Evolutionary conservation across 1,139 yeast genomes (phyloP), one percentile per base, ranked within the genome.

Genomic region (Magnusiomyces paraingens): DNA sequence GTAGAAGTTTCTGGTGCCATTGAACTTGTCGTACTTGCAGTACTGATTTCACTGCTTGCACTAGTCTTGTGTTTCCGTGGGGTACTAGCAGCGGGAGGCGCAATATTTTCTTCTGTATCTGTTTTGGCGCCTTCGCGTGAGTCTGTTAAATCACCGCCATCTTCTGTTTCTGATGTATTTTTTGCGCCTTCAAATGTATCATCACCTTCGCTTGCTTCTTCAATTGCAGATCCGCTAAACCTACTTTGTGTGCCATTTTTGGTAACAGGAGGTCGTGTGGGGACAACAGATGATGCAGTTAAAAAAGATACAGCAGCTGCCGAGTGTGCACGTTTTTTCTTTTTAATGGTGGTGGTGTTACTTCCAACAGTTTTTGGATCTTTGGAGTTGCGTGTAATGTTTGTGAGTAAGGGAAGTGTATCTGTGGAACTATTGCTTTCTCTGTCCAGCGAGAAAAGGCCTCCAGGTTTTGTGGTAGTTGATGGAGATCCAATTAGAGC

Each of bases 81-180:
- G 5, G 58, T 57, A n/a, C 57, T 50, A 10, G 66, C 63, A 45
- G 40, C 51, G 26, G 50, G 29, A 47, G 53, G 26, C 22, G 50
- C 45, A 48, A 21, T 48, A 47, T 20, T 41, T 43, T 38, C 22
- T 49, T 18, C 32, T 51, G 47, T 32, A 51, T 15, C 35, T 26
- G 48, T n/a, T 42, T 29, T 20, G 22, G 46, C 14, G 22, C 45
- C 39, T 50, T 47, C 21, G 39, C 42, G 44, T 42, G 47, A 32
- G 15, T 51, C 59, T n/a, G 57, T 47, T 29, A 55, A 53, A 2
- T 54, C 57, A 4, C 36, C 55, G 18, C 52, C 59, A 20, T 59
- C 63, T 26, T 26, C 32, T 5, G 32, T 26, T 26, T 26, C 32
- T 4, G 32, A 26, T 5, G 32, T 26, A 36, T 54, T 56, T 11